Conservation (phyloP, 2,329 filamentous ascomycete species). For the Saccharata proteae region DNA sequence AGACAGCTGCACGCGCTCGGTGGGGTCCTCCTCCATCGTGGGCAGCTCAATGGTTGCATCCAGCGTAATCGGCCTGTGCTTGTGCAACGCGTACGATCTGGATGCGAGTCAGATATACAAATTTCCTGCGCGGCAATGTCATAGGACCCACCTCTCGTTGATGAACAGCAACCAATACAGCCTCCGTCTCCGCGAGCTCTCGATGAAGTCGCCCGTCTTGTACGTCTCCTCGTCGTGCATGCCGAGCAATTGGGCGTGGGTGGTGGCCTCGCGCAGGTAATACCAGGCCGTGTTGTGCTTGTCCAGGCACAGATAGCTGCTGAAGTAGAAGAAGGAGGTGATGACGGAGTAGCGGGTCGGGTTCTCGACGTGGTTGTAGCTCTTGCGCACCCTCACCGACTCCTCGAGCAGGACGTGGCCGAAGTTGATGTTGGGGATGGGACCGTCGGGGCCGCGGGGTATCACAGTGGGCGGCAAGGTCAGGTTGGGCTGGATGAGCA, state of each 20-base stretch:
- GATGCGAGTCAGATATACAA: conserved; percentile 6
- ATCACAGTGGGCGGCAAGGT: conserved; percentile 31
- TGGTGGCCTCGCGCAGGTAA: conserved; percentile 49
- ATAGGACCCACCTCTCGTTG: conserved; percentile 39
- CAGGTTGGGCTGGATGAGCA: conserved; percentile 37
- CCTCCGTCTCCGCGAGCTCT: conserved; percentile 41
- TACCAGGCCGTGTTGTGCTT: conserved; percentile 51
- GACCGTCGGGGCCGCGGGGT: conserved; percentile 29
- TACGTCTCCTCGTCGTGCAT: conserved; percentile 49
- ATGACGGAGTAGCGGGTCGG: conserved; percentile 44
- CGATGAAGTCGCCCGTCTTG: conserved; percentile 34
- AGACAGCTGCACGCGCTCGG: conserved; percentile 42
- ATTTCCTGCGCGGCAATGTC: conserved; percentile 7
- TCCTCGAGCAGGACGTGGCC: conserved; percentile 48
- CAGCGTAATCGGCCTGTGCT: conserved; percentile 51
- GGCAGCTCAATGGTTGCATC: conserved; percentile 47
- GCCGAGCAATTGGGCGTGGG: conserved; percentile 45
- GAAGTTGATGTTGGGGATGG: conserved; percentile 24
- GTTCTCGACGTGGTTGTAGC: conserved; percentile 46
- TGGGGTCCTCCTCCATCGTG: conserved; percentile 36
- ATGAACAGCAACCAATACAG: conserved; percentile 54
- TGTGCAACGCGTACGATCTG: conserved; percentile 51
- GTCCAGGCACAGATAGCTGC: conserved; percentile 49
- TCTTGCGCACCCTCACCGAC: conserved; percentile 42
- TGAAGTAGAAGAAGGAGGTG: conserved; percentile 50